Conservation (phyloP, 306 rosid genomes). For the Senna tora region DNA sequence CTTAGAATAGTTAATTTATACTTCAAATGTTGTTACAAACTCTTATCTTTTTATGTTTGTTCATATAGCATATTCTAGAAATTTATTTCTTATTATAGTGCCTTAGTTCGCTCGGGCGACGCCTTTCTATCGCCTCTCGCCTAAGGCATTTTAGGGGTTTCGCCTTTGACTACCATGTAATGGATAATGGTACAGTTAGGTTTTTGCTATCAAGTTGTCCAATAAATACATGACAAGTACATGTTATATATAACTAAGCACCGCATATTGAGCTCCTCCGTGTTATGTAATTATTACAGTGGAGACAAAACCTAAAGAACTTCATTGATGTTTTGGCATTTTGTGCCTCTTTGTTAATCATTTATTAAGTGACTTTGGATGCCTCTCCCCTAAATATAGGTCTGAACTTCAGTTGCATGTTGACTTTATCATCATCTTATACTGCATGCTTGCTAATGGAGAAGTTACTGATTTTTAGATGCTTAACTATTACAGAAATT, state of each 20-base stretch:
- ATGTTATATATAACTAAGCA: background rate
- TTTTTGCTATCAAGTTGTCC: background rate
- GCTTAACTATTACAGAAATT: background rate
- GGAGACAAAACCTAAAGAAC: background rate
- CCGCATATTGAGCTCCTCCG: background rate
- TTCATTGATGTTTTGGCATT: background rate
- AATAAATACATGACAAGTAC: background rate
- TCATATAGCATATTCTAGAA: too few species aligned
- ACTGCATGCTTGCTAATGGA: conserved; percentile 6
- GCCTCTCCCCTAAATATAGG: conserved; percentile 25
- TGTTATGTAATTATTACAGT: background rate
- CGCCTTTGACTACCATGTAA: too few species aligned
- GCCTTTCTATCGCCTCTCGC: too few species aligned
- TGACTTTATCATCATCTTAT: conserved; percentile 19
- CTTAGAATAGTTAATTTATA: too few species aligned
- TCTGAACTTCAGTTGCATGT: conserved; percentile 9
- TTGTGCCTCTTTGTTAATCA: conserved; percentile 10
- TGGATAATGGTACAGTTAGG: background rate
- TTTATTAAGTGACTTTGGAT: conserved; percentile 13
- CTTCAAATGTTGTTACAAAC: too few species aligned
- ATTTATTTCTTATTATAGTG: too few species aligned
- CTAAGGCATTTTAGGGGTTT: too few species aligned
- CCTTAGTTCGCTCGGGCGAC: too few species aligned
- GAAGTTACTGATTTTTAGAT: background rate
- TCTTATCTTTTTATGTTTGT: too few species aligned